Evolutionary conservation across 139 green algal genomes (phyloP).

Genomic region (Pedinophyceae sp.): DNA sequence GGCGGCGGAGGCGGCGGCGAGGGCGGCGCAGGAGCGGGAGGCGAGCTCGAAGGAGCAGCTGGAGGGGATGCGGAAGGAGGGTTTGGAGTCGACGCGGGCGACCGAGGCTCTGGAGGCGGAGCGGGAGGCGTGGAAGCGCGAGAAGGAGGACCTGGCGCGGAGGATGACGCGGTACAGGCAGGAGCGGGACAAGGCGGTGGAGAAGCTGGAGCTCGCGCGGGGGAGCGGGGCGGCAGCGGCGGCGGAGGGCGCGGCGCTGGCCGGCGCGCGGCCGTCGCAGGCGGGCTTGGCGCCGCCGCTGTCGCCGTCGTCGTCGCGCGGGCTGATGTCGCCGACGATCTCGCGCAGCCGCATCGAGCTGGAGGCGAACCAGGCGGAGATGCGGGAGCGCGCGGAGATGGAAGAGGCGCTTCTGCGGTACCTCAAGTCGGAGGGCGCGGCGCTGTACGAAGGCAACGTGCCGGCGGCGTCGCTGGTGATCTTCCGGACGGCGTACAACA

Average conservation of each 20-base stretch:
- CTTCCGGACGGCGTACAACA: neutral
- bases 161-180: neutral
- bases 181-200: neutral
- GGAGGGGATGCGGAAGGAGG: too few species aligned
- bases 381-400: neutral
- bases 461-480: neutral
- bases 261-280: neutral
- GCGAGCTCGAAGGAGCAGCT: neutral
- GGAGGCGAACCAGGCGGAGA: constrained; percentile 6
- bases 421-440: constrained; percentile 14
- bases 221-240: constrained; percentile 2
- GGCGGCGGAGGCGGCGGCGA: neutral
- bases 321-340: constrained; percentile 7
- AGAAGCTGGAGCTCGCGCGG: neutral
- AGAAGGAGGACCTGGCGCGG: constrained; percentile 9
- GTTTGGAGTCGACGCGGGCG: constrained; percentile 1
- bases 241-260: constrained; percentile 2
- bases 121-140: constrained; percentile 3
- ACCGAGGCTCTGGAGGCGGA: constrained; percentile 4
- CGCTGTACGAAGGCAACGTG: constrained; percentile 12
- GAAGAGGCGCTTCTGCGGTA: constrained; percentile 9
- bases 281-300: constrained; percentile 2
- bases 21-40: constrained; percentile 3
- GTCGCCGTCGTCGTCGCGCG: neutral
- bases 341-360: constrained; percentile 15